Evolutionary conservation across 768 basidiomycete genomes (phyloP), one percentile per base, ranked within the genome.

Genomic region (Boletus subparvulus): DNA sequence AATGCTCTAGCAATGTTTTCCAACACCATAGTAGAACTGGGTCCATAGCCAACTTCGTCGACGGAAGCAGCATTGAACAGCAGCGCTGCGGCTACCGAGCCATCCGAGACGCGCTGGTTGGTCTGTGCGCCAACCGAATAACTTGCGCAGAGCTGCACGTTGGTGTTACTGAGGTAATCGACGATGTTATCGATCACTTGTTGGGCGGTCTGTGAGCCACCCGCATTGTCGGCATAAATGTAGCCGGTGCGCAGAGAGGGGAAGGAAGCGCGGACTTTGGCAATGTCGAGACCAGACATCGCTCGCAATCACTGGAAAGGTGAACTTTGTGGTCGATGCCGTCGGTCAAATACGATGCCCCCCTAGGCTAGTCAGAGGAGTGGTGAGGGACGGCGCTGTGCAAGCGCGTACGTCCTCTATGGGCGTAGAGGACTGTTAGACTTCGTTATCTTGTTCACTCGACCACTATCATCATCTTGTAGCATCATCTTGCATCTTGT

Each of bases 191-290:
- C 80, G 52, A 84, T 81, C 33, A 84, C 83, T 47, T 71, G 72
- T 47, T 79, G 74, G 1, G 82, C 72, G 39, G 79, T 81, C 67
- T 84, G 89, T 3, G 88, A 89, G 9, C 88, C 89, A 0, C 88
- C 89, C 0, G 89, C 90, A 56, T 88, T 91, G 73, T 90, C 89
- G 3, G 78, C 90, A 63, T 81, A 90, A 58, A 88, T 78, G 63
- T 78, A 90, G 2, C 83, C 84, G 1, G 77, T 73, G 32, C 74
- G 68, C 28, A 91, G 74, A 4, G 85, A 72, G 4, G 87, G 89
- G 66, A 91, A 90, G 37, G 80, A 78, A 32, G 80, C 75, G 51
- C 86, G 82, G 43, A 78, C 84, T 62, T 73, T 71, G 17, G 68
- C 62, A 26, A 86, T 74, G 69, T 85, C 79, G 62, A 86, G 63